Conservation (phyloP, 345 rosid genomes). For the Salix caprea region DNA sequence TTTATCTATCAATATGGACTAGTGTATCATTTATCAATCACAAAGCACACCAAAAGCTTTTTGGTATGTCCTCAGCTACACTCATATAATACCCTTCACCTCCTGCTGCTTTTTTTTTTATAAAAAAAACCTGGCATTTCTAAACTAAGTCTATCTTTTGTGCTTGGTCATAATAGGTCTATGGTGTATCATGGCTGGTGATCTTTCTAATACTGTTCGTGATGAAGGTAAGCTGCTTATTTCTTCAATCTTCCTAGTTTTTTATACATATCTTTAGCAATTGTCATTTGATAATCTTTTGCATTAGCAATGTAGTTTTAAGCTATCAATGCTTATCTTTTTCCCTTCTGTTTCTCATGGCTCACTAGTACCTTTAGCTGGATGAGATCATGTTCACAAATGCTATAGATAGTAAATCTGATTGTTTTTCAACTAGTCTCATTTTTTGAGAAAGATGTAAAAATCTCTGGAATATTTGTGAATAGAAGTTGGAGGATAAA, state of each 20-base stretch:
- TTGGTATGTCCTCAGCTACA: constrained; percentile 44
- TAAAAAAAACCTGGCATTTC: neutral
- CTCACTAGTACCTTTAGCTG: neutral
- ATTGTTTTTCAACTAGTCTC: neutral
- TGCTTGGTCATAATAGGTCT: constrained; percentile 56
- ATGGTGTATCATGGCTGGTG: constrained; percentile 94
- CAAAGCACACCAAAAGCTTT: constrained; percentile 46
- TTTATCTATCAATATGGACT: constrained; percentile 96
- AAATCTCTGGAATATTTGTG: neutral
- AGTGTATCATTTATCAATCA: constrained; percentile 75
- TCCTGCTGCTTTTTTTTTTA: neutral
- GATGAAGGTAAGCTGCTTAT: constrained; percentile 71
- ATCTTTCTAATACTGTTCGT: constrained; percentile 80
- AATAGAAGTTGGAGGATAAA: too few relatives aligned
- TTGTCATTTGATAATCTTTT: neutral
- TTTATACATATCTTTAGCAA: neutral
- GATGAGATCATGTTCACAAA: neutral
- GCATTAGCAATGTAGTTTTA: neutral
- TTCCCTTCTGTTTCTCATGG: neutral
- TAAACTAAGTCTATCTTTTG: neutral
- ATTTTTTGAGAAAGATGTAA: neutral
- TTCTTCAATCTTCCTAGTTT: neutral
- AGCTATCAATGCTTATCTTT: neutral
- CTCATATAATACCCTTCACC: neutral
- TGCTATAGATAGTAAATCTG: neutral